Percentiles rank a stretch among this genome's conserved stretches.
Conservation (phyloP, 495 filamentous ascomycete genomes). For the Sphaerosporella brunnea region DNA sequence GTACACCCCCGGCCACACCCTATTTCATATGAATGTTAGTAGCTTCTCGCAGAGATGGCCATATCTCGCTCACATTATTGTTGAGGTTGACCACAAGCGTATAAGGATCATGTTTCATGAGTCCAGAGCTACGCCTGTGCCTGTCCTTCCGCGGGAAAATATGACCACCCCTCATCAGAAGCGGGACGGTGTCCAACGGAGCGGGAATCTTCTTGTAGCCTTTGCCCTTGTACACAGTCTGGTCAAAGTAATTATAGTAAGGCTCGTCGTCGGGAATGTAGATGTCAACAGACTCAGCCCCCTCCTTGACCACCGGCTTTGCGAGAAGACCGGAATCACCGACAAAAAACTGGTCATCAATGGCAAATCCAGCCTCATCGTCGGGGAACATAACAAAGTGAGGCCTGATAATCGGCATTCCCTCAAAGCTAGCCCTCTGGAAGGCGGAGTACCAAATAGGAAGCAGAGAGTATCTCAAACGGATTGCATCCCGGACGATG, state of each 20-base stretch:
- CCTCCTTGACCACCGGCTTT: constrained; percentile 70
- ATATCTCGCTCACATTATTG: constrained; percentile 36
- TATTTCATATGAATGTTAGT: neutral
- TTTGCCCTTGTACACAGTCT: constrained; percentile 47
- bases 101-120: constrained; percentile 91
- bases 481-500: constrained; percentile 74
- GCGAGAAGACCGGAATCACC: constrained; percentile 68
- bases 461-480: constrained; percentile 73
- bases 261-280: constrained; percentile 72
- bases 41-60: too few species aligned
- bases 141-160: constrained; percentile 79
- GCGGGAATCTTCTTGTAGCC: constrained; percentile 56
- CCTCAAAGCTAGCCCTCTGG: constrained; percentile 65
- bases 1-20: constrained; percentile 47
- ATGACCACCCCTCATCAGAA: constrained; percentile 83
- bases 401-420: constrained; percentile 73
- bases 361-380: constrained; percentile 68
- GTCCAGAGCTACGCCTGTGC: constrained; percentile 60
- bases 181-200: constrained; percentile 65
- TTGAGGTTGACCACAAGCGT: constrained; percentile 68
- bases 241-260: constrained; percentile 92
- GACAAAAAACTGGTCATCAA: constrained; percentile 89
- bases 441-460: constrained; percentile 96
- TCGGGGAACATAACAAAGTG: constrained; percentile 78
- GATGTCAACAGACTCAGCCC: constrained; percentile 51